Evolutionary conservation across 306 rosid genomes (phyloP).

Genomic region (Crotalaria pallida): DNA sequence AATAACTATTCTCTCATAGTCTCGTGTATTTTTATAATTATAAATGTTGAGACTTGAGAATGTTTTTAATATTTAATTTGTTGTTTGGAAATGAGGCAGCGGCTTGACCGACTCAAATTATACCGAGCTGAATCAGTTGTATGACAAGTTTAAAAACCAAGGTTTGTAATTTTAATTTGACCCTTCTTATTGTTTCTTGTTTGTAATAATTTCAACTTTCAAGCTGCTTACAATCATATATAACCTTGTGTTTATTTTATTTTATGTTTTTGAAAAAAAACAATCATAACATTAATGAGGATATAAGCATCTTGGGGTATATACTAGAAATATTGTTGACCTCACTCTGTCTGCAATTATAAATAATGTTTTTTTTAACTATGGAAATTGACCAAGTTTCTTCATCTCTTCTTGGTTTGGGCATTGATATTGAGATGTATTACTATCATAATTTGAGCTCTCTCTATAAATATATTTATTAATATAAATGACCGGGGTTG

Average conservation of each 20-base stretch:
- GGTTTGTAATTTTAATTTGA: conserved; percentile 39
- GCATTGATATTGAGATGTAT: neutral
- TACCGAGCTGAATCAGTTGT: conserved; percentile 68
- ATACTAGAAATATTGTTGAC: neutral
- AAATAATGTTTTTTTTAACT: neutral
- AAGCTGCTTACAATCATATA: neutral
- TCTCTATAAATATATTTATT: neutral
- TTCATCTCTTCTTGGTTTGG: conserved; percentile 1
- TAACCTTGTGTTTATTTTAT: neutral
- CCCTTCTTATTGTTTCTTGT: neutral
- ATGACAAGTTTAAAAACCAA: conserved; percentile 66
- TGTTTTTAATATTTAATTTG: neutral
- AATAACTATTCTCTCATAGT: neutral
- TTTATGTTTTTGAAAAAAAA: too few relatives aligned
- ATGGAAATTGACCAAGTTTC: neutral
- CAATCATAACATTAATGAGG: neutral
- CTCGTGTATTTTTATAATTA: too few relatives aligned
- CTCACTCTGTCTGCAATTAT: neutral
- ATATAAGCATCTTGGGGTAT: neutral
- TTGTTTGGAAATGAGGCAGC: conserved; percentile 38
- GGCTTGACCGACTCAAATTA: conserved; percentile 87
- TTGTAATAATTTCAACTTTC: neutral
- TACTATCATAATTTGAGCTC: neutral
- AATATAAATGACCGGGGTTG: neutral
- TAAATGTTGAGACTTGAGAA: neutral